Evolutionary conservation across 495 filamentous ascomycete genomes (phyloP), one percentile per base, ranked within the genome.

Genomic region (Cercophora samala): DNA sequence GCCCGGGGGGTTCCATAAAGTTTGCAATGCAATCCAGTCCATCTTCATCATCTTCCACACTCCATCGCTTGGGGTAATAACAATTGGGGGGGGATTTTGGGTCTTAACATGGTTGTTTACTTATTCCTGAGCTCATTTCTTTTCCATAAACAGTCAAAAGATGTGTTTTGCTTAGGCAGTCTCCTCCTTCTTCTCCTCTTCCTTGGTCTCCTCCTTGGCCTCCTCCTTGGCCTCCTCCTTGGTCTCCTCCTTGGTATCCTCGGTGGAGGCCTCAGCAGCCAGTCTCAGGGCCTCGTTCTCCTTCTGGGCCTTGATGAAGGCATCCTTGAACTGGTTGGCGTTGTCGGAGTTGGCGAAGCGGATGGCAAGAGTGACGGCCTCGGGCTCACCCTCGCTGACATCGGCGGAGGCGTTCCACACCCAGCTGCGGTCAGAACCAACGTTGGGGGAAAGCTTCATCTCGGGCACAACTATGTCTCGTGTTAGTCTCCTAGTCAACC

Each of bases 341-440:
- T 98, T 98, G 74, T 99, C 96, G 71, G 91, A 90, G 84, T 98
- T 99, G 79, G 91, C 93, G 76, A 99, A 97, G 58, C 96, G 93
- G 71, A 98, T 97, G 66, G 96, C 96, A 65, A 99, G 85, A 58
- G 96, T 99, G 75, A 91, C 88, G 42, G 94, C 91, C 84, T 98
- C 96, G 32, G 96, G 91, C 81, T 97, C 94, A 65, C 95, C 96
- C 83, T 99, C 96, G 74, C 92, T 96, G 68, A 98, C 95, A 84
- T 99, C 96, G 60, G 95, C 96, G 66, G 92, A 89, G 66, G 93
- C 95, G 77, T 96, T 98, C 96, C 96, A 99, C 68, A 99, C 95
- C 96, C 96, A 99, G 83, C 90, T 93, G 76, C 96, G 90, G 83
- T 99, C 96, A 74, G 90, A 93, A 69, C 96, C 96, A 69, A 98